A percentile compares a stretch with the other conserved stretches of the same genome.
Evolutionary conservation across 202 grass and related monocot genomes (phyloP).

Genomic region (Schoenoplectus triqueter): DNA sequence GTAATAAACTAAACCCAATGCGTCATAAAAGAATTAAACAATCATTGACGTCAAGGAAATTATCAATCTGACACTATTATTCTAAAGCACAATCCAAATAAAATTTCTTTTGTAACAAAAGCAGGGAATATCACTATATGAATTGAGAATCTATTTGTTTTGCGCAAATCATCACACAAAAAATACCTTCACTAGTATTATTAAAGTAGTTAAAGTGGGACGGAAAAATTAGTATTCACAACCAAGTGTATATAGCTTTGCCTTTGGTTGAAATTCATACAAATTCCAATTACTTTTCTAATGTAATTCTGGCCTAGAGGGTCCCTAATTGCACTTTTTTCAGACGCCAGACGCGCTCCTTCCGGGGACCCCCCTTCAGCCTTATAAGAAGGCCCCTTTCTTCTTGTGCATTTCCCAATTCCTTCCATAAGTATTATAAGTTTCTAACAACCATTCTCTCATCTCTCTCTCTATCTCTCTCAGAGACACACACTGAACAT

Average conservation of each 20-base stretch:
- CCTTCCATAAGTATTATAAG: slow-evolving; percentile 24
- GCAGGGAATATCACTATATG: background rate
- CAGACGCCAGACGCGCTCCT: slow-evolving; percentile 19
- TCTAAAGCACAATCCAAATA: background rate
- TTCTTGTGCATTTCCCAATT: slow-evolving; percentile 31
- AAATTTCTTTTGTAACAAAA: background rate
- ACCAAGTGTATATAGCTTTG: too few species aligned
- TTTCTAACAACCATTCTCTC: slow-evolving; percentile 42
- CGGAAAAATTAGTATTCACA: background rate
- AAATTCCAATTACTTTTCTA: background rate
- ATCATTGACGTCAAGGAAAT: background rate
- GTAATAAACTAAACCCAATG: background rate
- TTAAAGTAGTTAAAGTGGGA: background rate
- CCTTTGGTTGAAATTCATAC: background rate
- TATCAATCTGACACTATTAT: background rate
- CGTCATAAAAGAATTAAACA: background rate
- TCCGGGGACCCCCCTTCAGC: background rate
- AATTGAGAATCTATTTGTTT: background rate
- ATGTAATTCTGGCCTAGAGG: background rate
- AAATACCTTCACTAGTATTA: background rate
- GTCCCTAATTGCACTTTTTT: background rate
- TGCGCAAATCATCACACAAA: background rate
- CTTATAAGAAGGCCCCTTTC: slow-evolving; percentile 45
- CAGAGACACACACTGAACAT: background rate
- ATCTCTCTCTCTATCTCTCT: slow-evolving; percentile 11